Percentiles rank a stretch among this genome's conserved stretches.
Conservation (phyloP, 139 green algal species). For the Picochlorum sp. region DNA sequence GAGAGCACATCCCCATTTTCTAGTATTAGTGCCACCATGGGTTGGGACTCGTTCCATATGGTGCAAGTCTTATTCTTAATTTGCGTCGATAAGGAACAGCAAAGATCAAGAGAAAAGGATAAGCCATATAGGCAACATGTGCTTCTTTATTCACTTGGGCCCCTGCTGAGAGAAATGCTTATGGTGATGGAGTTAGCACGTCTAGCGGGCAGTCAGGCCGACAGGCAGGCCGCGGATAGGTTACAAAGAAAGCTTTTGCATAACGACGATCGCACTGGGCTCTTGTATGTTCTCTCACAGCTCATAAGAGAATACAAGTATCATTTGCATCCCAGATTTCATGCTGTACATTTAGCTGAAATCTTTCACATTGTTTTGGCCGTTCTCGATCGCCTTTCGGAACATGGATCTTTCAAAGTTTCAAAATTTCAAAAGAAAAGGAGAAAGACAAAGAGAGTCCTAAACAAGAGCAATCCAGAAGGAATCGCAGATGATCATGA, state of each 20-base stretch:
- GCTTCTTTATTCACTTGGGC: not conserved
- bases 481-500: not conserved
- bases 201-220: conserved; percentile 26
- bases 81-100: conserved; percentile 29
- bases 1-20: conserved; percentile 51
- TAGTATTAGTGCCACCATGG: conserved; percentile 54
- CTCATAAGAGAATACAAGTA: conserved; percentile 48
- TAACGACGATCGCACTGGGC: conserved; percentile 52
- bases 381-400: conserved; percentile 46
- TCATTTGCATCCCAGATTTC: conserved; percentile 31
- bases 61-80: conserved; percentile 38
- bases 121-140: conserved; percentile 13
- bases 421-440: not conserved
- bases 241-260: conserved; percentile 62
- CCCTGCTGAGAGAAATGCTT: conserved; percentile 72
- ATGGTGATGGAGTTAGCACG: conserved; percentile 54
- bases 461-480: not conserved
- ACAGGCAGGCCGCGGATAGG: conserved; percentile 52
- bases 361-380: conserved; percentile 47
- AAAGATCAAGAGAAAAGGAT: conserved; percentile 26
- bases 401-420: not conserved
- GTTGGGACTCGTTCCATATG: conserved; percentile 62
- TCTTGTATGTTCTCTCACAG: conserved; percentile 50
- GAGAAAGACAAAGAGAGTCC: not conserved
- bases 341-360: conserved; percentile 50